Evolutionary conservation across 441 rosid genomes (phyloP), one percentile per base, ranked within the genome.

Genomic region (Pelargonium australe): DNA sequence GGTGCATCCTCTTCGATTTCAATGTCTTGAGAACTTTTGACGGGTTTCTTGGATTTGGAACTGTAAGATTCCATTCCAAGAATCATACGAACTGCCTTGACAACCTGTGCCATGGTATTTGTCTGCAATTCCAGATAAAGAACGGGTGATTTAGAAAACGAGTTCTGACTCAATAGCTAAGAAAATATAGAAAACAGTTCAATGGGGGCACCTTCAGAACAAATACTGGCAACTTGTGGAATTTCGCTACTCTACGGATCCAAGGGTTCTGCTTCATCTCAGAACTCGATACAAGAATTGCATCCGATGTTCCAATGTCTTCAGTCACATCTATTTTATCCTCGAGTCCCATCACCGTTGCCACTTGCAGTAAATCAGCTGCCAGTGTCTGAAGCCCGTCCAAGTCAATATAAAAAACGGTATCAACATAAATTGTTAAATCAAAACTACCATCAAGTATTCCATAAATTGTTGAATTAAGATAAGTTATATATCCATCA

Each of bases 41-140:
- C 63, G 12, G 82, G 75, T 66, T 66, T 73, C 78, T 80, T 79
- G 63, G 76, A 67, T 41, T 74, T 61, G 51, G 86, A 76, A 73
- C 85, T 83, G 68, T 80, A 79, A 20, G 96, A 86, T 76, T 84
- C 95, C 79, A 83, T 84, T 70, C 89, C 88, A 49, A 91, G 92
- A 76, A 94, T 87, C 87, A 85, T 84, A 5, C 95, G 90, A 67
- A 94, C 82, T 47, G 98, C 97, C 83, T 94, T 94, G 68, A 91
- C 97, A 95, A 91, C 88, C 79, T 91, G 96, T 16, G 96, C 97
- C 97, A 91, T 87, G 19, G 97, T 88, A 80, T 85, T 89, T 64
- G 92, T 88, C 98, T 94, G 89, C 80, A 77, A 74, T 41, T 64
- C 14, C 45, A 72, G 41, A 28, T 2, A 47, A 34, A 77, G 7